Evolutionary conservation across 257 asterid genomes (phyloP), one percentile per base, ranked within the genome.

Genomic region (Salvia splendens): DNA sequence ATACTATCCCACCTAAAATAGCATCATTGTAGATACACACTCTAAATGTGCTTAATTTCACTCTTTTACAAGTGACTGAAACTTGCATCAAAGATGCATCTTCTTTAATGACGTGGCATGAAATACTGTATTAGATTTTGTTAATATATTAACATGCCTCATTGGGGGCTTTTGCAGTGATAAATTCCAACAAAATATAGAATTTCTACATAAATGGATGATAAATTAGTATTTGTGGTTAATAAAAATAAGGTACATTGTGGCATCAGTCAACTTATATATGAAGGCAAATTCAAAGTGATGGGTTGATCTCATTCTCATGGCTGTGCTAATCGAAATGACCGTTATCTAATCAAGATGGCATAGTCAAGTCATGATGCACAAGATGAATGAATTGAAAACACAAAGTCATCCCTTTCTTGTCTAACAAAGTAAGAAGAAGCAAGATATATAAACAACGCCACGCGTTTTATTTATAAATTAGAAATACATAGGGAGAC

Each of bases 271-370:
- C 79, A 63, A 62, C 57, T 28, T 32, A 57, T 15, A 57, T 15
- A 12, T 72, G 66, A 12, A 8, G 12, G 45, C 14, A 61, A 8
- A 43, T 61, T 12, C 48, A 61, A 52, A 30, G 17, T 60, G 45
- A 59, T 48, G 32, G 36, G 45, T 2, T 73, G 74, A 61, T 61
- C 60, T 65, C 68, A 58, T 57, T 61, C 60, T 65, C 68, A 58
- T 57, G 49, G 77, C 67, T 64, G 52, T 51, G 64, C 58, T 51
- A 71, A 71, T 62, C 67, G 48, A 64, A 1, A 15, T 46, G 77
- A 58, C 68, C 24, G n/a, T n/a, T n/a, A n/a, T n/a, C n/a, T n/a
- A n/a, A n/a, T n/a, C n/a, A n/a, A n/a, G 62, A 38, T 69, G 75
- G 64, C 57, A 30, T 15, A 48, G 68, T 75, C 79, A 69, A 70